Evolutionary conservation across 441 rosid species (phyloP).

Genomic region (Adansonia gregorii): DNA sequence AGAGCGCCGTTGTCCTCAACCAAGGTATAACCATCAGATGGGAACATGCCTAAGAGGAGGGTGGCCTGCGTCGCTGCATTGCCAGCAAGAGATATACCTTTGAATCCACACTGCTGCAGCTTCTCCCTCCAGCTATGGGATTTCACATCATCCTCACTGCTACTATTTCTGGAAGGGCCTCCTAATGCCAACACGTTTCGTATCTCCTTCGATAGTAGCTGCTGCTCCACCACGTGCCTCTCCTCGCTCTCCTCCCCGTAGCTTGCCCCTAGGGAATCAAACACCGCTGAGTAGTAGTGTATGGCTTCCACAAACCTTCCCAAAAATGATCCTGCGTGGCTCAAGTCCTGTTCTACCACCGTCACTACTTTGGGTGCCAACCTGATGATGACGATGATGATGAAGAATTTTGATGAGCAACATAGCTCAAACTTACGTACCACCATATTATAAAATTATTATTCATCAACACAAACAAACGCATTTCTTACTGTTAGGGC

Average conservation of each 20-base stretch:
- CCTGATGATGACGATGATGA: constrained; percentile 37
- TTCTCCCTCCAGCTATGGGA: constrained; percentile 91
- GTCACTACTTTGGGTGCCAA: constrained; percentile 95
- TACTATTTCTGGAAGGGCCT: constrained; percentile 45
- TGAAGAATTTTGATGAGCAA: too few species aligned
- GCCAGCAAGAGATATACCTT: constrained; percentile 77
- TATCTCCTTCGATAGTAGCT: constrained; percentile 83
- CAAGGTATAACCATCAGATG: constrained; percentile 92
- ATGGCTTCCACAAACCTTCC: constrained; percentile 96
- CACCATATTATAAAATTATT: too few species aligned
- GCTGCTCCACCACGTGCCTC: constrained; percentile 95
- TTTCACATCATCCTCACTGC: constrained; percentile 54
- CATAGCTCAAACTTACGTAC: background rate
- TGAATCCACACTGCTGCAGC: constrained; percentile 80
- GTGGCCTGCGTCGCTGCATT: constrained; percentile 96
- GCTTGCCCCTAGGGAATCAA: constrained; percentile 91
- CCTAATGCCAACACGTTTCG: constrained; percentile 81
- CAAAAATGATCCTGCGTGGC: constrained; percentile 85
- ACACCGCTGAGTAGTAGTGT: constrained; percentile 93
- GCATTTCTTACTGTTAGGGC: background rate
- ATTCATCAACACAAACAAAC: background rate
- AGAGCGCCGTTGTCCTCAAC: constrained; percentile 90
- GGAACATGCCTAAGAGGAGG: constrained; percentile 85
- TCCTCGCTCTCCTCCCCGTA: constrained; percentile 95
- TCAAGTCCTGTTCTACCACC: constrained; percentile 92